Evolutionary conservation across 2,329 filamentous ascomycete species (phyloP), one percentile per base, ranked within the genome.

Genomic region (Ophiostoma sp.): DNA sequence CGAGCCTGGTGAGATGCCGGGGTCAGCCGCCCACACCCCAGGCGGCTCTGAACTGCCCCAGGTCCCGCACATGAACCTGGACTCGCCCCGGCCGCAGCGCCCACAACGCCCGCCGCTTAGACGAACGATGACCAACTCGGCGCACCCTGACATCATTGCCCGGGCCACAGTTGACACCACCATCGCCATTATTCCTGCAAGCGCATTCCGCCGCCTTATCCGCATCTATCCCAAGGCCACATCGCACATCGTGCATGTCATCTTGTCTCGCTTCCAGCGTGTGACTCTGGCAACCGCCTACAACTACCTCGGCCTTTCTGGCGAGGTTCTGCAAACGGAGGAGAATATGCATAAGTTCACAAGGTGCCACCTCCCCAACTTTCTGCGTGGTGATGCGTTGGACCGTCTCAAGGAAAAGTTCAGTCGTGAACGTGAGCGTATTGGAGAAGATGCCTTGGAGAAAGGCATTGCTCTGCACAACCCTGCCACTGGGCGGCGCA

Each of bases 381-480:
- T 95, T 69, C 82, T 99, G 7, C 88, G 93, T 42, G 95, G 95
- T 5, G 86, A 91, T 69, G 91, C 94, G 0, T 76, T 99, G 49
- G 87, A 90, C 71, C 84, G 94, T 27, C 79, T 99, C 27, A 98
- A 98, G 76, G 92, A 96, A 72, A 99, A 98, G 75, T 99, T 99
- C 74, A 86, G 84, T 47, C 85, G 87, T 16, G 95, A 99, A 75
- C 86, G 63, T 8, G 93, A 97, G 74, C 87, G 93, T 9, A 86
- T 93, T 27, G 90, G 89, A 1, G 85, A 87, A 2, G 92, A 95
- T 74, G 92, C 97, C 70, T 86, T 89, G 18, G 88, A 87, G 72
- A 98, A 98, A 78, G 96, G 95, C 0, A 98, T 99, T 73, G 95
- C 96, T 5, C 81, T 99, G 52, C 95, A 99, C 76, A 99, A 98